Base-by-base conservation (phyloP, 495 filamentous ascomycete genomes). In the Talaromyces thailandensis region DNA sequence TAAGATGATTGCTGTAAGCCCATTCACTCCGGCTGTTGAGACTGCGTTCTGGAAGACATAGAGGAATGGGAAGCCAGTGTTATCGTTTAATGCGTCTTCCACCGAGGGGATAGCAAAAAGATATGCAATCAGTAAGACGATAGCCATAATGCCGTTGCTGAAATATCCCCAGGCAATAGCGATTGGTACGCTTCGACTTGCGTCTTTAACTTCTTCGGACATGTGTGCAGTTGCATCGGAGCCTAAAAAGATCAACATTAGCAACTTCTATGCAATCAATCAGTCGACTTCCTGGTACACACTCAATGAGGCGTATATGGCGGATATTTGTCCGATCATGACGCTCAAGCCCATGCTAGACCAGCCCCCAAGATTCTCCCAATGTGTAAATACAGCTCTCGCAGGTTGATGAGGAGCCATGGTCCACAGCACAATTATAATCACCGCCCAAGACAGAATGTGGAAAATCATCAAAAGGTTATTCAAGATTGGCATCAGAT, bases 201-300 rank as follows among this genome's bases (percentile, higher is more conserved):
- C 79, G 64, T 81, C 76, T 50, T 71, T 71, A 32, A 82, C 70
- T 67, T 84, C 81, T 67, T 84, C 77, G 40, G 75, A 74, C 72
- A 76, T 76, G 53, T 76, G 73, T 5, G 73, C 73, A 7, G 64
- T 67, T 21, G 63, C 71, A 61, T 75, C 71, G 6, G 73, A 75
- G 45, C 72, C 72, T 74, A n/a, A n/a, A n/a, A n/a, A n/a, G n/a
- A n/a, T n/a, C n/a, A n/a, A 57, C n/a, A 35, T 64, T 53, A 52
- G 45, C 26, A 56, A 21, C 16, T 37, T 45, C 11, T 28, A 43
- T 51, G 16, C 35, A 29, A 6, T 21, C 35, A 11, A 31, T 4
- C 48, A 40, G 23, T 9, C 5, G 14, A 16, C 56, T 67, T n/a
- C 18, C 21, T 8, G 31, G 50, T 18, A 65, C 65, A 1, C 61